Evolutionary conservation across 176 grass and related monocot species (phyloP).

Genomic region (Oryza glaberrima): DNA sequence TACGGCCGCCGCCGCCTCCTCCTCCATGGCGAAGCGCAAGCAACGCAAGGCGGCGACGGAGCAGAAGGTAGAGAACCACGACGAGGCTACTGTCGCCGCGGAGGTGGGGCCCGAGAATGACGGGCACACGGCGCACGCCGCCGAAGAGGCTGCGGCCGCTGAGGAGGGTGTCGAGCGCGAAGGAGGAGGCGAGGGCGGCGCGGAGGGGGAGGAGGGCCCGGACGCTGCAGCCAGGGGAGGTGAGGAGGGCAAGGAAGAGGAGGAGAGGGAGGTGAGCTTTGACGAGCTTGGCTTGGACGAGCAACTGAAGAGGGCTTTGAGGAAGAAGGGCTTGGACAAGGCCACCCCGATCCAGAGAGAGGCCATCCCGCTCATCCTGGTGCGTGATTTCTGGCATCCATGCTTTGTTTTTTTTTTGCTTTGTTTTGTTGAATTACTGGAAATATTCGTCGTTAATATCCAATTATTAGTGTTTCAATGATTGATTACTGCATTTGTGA

Average conservation of each 20-base stretch:
- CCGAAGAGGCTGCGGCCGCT: not conserved
- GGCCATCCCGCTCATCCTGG: constrained; percentile 88
- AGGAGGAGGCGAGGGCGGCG: not conserved
- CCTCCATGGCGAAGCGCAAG: constrained; percentile 34
- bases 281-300: constrained; percentile 83
- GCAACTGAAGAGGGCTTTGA: constrained; percentile 77
- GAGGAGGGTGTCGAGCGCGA: constrained; percentile 13
- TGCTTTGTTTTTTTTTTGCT: not conserved
- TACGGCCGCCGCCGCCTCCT: not conserved
- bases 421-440: constrained; percentile 16
- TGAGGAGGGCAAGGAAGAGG: constrained; percentile 24
- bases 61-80: not conserved
- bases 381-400: constrained; percentile 9
- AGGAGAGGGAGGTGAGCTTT: constrained; percentile 64
- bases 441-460: not conserved
- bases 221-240: not conserved
- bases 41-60: constrained; percentile 25
- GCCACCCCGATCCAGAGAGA: constrained; percentile 80
- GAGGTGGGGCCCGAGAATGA: not conserved
- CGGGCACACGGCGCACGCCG: not conserved
- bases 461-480: not conserved
- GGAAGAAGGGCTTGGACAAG: constrained; percentile 70
- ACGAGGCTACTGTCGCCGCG: constrained; percentile 13
- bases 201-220: not conserved
- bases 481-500: not conserved